Percentiles rank a stretch among this genome's conserved stretches.
Evolutionary conservation across 1,284 basidiomycete species (phyloP).

Genomic region (Termitomyces sp.): DNA sequence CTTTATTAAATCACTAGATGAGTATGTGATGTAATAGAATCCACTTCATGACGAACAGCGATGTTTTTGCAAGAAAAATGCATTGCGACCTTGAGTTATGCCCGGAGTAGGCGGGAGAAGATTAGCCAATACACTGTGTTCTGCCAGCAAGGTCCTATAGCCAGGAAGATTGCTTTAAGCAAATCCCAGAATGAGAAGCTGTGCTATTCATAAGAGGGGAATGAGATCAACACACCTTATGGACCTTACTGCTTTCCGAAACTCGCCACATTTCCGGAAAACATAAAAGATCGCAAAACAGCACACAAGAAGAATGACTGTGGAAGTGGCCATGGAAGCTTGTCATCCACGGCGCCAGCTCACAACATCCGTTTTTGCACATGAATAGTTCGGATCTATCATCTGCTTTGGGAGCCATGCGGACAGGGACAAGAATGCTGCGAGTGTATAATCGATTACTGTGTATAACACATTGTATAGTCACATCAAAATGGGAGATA

Average conservation of each 20-base stretch:
- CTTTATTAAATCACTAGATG: conserved; percentile 17
- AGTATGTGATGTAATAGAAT: neutral
- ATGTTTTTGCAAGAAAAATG: conserved; percentile 26
- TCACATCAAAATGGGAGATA: too few relatives aligned
- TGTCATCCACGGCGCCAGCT: too few relatives aligned
- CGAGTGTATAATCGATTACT: too few relatives aligned
- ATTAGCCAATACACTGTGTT: conserved; percentile 20
- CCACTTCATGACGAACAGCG: conserved; percentile 18
- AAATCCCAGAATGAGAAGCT: neutral
- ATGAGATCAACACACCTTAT: conserved; percentile 20
- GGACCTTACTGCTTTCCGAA: conserved; percentile 18
- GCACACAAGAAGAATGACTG: conserved; percentile 3
- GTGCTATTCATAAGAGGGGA: neutral
- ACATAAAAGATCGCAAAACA: conserved; percentile 15
- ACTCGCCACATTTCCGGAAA: conserved; percentile 17
- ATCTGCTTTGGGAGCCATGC: too few relatives aligned
- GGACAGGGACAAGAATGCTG: too few relatives aligned
- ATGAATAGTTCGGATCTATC: too few relatives aligned
- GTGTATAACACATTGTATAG: too few relatives aligned
- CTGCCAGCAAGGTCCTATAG: conserved; percentile 23
- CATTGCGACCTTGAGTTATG: conserved; percentile 24
- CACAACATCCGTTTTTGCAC: too few relatives aligned
- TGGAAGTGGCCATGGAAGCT: neutral
- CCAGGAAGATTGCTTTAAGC: conserved; percentile 27
- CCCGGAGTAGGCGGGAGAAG: conserved; percentile 25